Conservation (phyloP, 2,329 filamentous ascomycete genomes). For the Beauveria sp. region DNA sequence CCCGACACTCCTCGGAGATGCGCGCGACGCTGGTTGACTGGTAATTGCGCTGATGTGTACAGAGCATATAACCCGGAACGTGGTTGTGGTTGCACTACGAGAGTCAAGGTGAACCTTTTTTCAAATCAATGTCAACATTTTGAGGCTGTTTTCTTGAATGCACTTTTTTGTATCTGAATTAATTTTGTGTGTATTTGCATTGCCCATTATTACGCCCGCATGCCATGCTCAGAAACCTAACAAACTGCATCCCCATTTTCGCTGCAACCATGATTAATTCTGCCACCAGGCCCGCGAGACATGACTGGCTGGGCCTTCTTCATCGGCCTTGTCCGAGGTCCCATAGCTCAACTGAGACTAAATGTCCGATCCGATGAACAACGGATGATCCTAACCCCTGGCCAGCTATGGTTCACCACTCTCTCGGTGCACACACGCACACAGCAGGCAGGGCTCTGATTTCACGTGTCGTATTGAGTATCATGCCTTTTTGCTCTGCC, state of each 20-base stretch:
- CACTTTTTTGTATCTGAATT: background rate
- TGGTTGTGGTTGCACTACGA: too few species aligned
- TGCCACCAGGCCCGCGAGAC: background rate
- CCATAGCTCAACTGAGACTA: constrained; percentile 6
- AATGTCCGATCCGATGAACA: background rate
- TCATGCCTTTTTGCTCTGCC: background rate
- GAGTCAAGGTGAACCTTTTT: too few species aligned
- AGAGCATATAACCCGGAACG: too few species aligned
- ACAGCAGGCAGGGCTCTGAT: background rate
- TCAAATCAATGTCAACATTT: too few species aligned
- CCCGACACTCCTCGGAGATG: background rate
- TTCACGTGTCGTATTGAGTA: background rate
- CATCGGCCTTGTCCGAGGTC: background rate
- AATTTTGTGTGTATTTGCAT: background rate
- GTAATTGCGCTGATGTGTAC: background rate
- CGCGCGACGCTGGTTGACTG: background rate
- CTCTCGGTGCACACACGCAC: background rate
- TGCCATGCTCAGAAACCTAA: background rate
- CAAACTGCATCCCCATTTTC: background rate
- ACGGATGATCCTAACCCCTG: background rate
- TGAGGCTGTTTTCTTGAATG: background rate
- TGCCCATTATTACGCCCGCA: background rate
- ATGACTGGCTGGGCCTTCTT: background rate
- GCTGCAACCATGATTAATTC: background rate
- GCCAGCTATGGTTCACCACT: background rate